phyloP scores from a whole-genome alignment of 257 asterid species.

The Scutellaria barbata region DNA sequence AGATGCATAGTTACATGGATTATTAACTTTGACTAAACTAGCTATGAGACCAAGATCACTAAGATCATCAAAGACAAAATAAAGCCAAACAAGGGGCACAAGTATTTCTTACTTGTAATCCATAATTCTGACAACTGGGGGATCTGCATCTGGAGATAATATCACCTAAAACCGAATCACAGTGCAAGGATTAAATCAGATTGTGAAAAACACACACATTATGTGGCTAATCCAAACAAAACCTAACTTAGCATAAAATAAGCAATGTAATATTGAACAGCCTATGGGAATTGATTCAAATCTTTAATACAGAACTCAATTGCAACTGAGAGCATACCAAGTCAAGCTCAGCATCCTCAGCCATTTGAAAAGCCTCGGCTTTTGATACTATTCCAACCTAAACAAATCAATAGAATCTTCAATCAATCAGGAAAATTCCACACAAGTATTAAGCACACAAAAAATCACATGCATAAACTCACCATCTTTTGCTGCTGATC shows the following conservation, averaged over 20 bases:
- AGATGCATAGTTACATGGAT: constrained; percentile 10
- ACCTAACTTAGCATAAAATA: constrained; percentile 3
- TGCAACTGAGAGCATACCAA: constrained; percentile 63
- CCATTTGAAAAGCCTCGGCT: constrained; percentile 84
- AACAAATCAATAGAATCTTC: constrained; percentile 35
- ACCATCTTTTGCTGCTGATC: constrained; percentile 94
- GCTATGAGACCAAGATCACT: background rate
- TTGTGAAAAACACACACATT: constrained; percentile 8
- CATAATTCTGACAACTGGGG: constrained; percentile 94
- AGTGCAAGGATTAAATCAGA: constrained; percentile 33
- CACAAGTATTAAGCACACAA: constrained; percentile 14
- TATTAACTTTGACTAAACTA: background rate
- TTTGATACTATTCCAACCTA: constrained; percentile 87
- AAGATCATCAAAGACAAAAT: constrained; percentile 18
- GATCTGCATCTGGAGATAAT: constrained; percentile 93
- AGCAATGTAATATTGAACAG: background rate
- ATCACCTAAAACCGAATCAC: constrained; percentile 64
- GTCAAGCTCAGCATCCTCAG: constrained; percentile 89
- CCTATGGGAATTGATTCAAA: background rate
- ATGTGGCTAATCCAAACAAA: background rate
- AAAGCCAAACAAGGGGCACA: background rate
- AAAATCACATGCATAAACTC: constrained; percentile 37
- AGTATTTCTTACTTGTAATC: constrained; percentile 78
- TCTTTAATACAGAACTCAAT: background rate
- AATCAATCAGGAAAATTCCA: constrained; percentile 30